These are phyloP conservation scores for Naegleria lovaniensis DNA, from an alignment of 208 protist genomes.

Conservation along the genomic window DNA sequence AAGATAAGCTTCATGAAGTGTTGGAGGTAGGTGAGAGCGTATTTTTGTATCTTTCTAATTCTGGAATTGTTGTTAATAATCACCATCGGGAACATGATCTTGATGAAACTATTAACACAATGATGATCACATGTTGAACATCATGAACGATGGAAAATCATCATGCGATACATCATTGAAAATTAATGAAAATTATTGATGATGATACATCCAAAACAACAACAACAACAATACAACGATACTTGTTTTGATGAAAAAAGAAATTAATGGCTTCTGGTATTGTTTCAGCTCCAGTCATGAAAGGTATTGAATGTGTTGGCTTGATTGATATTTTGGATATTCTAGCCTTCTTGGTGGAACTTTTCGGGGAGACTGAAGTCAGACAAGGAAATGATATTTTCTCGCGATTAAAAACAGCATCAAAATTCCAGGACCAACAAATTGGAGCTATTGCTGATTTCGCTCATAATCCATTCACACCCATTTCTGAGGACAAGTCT, in stretches of 20 bases:
- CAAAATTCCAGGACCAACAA: not conserved
- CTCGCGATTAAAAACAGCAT: not conserved
- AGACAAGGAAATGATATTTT: not conserved
- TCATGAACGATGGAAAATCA: no score
- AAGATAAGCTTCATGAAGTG: conserved; percentile 4
- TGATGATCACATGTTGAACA: not conserved
- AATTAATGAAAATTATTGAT: not conserved
- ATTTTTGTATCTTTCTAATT: not conserved
- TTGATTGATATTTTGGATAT: conserved; percentile 11
- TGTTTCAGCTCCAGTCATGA: conserved; percentile 15
- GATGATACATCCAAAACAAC: no score
- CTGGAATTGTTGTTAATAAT: no score
- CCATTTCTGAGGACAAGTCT: not conserved
- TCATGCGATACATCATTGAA: no score
- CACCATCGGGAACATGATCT: no score
- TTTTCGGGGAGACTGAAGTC: not conserved
- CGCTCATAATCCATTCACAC: conserved; percentile 17
- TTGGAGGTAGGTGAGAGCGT: not conserved
- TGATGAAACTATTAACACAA: not conserved
- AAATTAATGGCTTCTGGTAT: not conserved
- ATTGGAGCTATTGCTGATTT: conserved; percentile 22
- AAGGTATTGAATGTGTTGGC: conserved; percentile 3
- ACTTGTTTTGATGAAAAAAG: not conserved
- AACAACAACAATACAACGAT: no score
- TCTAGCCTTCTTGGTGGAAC: not conserved